Evolutionary conservation across 768 basidiomycete species (phyloP), one percentile per base, ranked within the genome.

Genomic region (Xanthoconium stramineum): DNA sequence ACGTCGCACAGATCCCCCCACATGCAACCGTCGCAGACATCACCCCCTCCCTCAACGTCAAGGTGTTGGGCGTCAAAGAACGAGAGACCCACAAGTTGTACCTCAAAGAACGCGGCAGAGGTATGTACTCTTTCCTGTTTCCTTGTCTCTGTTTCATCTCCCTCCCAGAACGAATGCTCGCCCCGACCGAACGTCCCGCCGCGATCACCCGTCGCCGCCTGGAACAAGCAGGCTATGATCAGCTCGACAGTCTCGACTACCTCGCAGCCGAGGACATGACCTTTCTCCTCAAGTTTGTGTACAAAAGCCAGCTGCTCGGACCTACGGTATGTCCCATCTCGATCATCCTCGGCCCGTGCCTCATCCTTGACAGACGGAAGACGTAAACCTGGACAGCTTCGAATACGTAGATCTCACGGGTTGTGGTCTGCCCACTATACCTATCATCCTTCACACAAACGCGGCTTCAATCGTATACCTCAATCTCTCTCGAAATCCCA

Each of bases 401-500:
- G 88, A 90, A 58, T 78, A 80, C 35, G 81, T 98, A 59, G 93
- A 98, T 68, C 83, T 99, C 30, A 85, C 86, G 0, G 87, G 85
- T 2, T 80, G 86, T 49, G 82, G 89, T 62, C 76, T 98, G 3
- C 88, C 89, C 51, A 90, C 94, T 5, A 89, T 98, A 46, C 97
- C 97, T 1, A 86, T 96, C 61, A 77, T 84, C 55, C 78, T 98
- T 13, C 89, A 99, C 70, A 80, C 83, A 52, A 84, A 92, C 56
- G 94, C 94, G 1, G 85, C 89, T 61, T 82, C 82, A 28, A 94
- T 99, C 64, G 76, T 90, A 55, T 85, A 80, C 39, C 86, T 98
- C 56, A 91, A 89, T 57, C 81, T 98, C 14, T 96, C 94, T 5
- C 85, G 91, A 43, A 99, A 98, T 68, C 94, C 95, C 3, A 92